Conservation (phyloP, 75 land plant genomes). For the Selaginella tamariscina region DNA sequence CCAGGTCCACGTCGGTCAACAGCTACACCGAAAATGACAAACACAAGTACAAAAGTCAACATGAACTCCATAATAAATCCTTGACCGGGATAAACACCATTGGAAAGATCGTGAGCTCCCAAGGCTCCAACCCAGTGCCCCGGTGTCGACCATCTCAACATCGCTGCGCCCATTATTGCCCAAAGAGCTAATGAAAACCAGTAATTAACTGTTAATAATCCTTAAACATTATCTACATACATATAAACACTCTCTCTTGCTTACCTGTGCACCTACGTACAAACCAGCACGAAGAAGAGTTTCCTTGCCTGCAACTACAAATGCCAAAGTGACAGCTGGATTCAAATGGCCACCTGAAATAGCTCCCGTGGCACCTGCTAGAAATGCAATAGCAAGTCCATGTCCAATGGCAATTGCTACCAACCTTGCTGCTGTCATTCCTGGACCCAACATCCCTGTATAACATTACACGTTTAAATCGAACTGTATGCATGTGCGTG, state of each 20-base stretch:
- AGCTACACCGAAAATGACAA: conserved; percentile 36
- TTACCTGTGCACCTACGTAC: conserved; percentile 29
- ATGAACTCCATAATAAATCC: conserved; percentile 29
- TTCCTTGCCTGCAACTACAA: conserved; percentile 34
- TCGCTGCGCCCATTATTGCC: conserved; percentile 28
- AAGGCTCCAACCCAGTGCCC: conserved; percentile 16
- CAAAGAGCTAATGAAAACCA: conserved; percentile 20
- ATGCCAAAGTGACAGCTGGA: conserved; percentile 33
- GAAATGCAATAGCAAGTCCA: conserved; percentile 27
- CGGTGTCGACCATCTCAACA: conserved; percentile 26
- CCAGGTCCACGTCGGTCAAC: conserved; percentile 37
- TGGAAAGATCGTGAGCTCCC: conserved; percentile 27
- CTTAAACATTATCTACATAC: too few species aligned
- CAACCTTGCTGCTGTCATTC: conserved; percentile 25
- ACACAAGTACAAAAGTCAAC: conserved; percentile 29
- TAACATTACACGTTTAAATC: not conserved
- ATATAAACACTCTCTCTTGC: too few species aligned
- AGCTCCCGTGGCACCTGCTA: conserved; percentile 34
- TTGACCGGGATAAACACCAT: conserved; percentile 20
- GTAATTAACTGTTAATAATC: not conserved
- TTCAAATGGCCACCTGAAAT: conserved; percentile 37
- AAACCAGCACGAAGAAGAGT: conserved; percentile 31
- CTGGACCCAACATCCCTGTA: conserved; percentile 23
- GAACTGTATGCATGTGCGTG: not conserved
- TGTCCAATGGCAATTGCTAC: conserved; percentile 32